Base-by-base conservation (phyloP, 2,329 filamentous ascomycete genomes). In the Stemphylium vesicarium region DNA sequence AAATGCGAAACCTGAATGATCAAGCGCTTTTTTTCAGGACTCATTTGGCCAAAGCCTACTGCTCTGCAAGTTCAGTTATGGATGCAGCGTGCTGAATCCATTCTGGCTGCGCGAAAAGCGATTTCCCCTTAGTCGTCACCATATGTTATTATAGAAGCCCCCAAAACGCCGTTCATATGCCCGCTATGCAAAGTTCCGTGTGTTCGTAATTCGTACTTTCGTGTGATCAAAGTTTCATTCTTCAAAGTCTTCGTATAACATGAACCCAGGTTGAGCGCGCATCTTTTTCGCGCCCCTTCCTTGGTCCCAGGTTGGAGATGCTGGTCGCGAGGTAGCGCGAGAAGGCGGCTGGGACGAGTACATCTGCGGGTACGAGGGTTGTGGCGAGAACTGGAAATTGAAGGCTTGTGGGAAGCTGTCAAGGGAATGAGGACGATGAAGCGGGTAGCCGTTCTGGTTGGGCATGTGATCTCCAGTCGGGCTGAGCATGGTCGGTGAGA, bases 231-330 rank as follows among this genome's bases (percentile, higher is more conserved):
- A 13, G 16, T 22, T 20, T 53, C 38, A 64, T 49, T 64, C 59
- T 38, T 64, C 57, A 22, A 57, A 53, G 42, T 62, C 59, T 33
- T 64, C 62, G 26, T 54, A 59, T 39, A 64, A 47, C 55, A 62
- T 60, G 57, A 64, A 64, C n/a, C 56, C 53, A 13, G 55, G 54
- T 13, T 55, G 57, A 15, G 52, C 47, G 22, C 55, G 60, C 58
- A 68, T 68, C 51, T 68, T 68, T 50, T 67, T 68, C 4, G 51
- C 59, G 18, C 53, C 52, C 26, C 59, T 35, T 15, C 65, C 66
- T 48, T 70, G 65, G 10, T 70, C 66, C 68, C 68, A 72, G 2
- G 64, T 63, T 16, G 69, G 69, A 11, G 69, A 72, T 11, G 68
- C 66, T 36, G 69, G 68, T 24, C 69, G 54, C 38, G 62, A 64